Evolutionary conservation across 164 flowering plant species (phyloP).

Genomic region (Dillenia suffruticosa): DNA sequence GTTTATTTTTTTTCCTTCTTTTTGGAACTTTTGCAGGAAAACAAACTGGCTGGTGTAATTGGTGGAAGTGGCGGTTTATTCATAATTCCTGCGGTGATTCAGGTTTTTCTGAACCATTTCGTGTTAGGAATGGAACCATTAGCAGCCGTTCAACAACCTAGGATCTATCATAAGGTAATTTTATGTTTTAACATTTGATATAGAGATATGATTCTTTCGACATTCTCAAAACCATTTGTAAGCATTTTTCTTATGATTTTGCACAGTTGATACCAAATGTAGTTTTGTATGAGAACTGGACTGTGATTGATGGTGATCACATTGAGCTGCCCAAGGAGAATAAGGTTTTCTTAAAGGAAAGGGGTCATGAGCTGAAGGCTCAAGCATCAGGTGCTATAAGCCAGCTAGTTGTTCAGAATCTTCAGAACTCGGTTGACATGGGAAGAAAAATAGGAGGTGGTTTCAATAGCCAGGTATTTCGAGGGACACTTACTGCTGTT

Average conservation of each 20-base stretch:
- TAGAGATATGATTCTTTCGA: no score
- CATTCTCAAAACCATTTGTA: no score
- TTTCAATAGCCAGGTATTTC: slow-evolving; percentile 12
- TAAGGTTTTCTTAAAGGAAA: slow-evolving; percentile 54
- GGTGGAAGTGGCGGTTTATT: slow-evolving; percentile 84
- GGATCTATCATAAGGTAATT: slow-evolving; percentile 77
- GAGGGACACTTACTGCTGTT: slow-evolving; percentile 75
- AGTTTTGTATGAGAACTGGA: slow-evolving; percentile 76
- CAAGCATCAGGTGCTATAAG: slow-evolving; percentile 53
- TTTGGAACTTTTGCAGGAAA: slow-evolving; percentile 41
- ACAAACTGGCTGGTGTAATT: slow-evolving; percentile 64
- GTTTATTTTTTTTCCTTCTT: background rate
- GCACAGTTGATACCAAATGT: slow-evolving; percentile 85
- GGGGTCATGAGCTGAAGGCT: slow-evolving; percentile 60
- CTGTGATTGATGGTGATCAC: slow-evolving; percentile 70
- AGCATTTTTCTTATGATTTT: background rate
- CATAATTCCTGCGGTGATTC: slow-evolving; percentile 75
- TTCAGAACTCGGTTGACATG: slow-evolving; percentile 20
- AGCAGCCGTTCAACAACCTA: slow-evolving; percentile 64
- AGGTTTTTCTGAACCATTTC: slow-evolving; percentile 76
- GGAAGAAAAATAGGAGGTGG: slow-evolving; percentile 26
- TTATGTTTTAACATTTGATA: background rate
- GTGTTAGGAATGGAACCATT: slow-evolving; percentile 70
- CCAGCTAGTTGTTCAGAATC: slow-evolving; percentile 76
- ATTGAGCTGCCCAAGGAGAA: slow-evolving; percentile 55